Conservation (phyloP, 352 stramenopile species). For the Phytophthora lateralis region DNA sequence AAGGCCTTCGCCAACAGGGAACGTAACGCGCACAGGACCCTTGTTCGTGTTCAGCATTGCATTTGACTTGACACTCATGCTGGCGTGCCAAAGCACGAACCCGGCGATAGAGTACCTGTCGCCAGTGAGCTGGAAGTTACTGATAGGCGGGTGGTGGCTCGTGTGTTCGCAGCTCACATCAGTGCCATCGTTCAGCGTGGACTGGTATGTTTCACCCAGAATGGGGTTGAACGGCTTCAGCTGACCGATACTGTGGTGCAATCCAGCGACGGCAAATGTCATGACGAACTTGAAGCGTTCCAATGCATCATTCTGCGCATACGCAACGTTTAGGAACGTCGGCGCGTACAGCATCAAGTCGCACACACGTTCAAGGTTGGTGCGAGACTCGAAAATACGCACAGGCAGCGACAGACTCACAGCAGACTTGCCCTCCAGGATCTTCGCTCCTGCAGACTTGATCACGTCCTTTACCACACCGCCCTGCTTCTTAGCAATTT, state of each 20-base stretch:
- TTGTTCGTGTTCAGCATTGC: conserved; percentile 81
- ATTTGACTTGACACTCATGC: conserved; percentile 88
- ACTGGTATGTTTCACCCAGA: conserved; percentile 81
- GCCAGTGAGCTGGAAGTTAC: conserved; percentile 80
- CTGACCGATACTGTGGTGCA: conserved; percentile 83
- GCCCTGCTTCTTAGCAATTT: conserved; percentile 85
- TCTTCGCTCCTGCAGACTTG: conserved; percentile 72
- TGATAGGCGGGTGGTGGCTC: conserved; percentile 86
- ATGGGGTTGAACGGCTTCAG: conserved; percentile 90
- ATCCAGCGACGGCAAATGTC: conserved; percentile 72
- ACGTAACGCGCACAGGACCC: conserved; percentile 73
- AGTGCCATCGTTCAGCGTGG: conserved; percentile 74
- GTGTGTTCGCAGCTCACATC: conserved; percentile 86
- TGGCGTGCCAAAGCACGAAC: conserved; percentile 75
- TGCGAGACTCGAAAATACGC: conserved; percentile 86
- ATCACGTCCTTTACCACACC: conserved; percentile 88
- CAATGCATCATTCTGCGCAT: conserved; percentile 61
- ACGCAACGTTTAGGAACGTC: conserved; percentile 71
- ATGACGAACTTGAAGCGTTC: conserved; percentile 87
- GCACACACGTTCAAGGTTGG: conserved; percentile 79
- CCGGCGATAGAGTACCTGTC: conserved; percentile 77
- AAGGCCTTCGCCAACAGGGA: conserved; percentile 48
- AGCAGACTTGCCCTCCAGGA: conserved; percentile 69
- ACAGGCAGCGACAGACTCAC: conserved; percentile 87
- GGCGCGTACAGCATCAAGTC: conserved; percentile 85